Evolutionary conservation across 805 yeast species (phyloP), one percentile per base, ranked within the genome.

Genomic region (Candida tibetensis): DNA sequence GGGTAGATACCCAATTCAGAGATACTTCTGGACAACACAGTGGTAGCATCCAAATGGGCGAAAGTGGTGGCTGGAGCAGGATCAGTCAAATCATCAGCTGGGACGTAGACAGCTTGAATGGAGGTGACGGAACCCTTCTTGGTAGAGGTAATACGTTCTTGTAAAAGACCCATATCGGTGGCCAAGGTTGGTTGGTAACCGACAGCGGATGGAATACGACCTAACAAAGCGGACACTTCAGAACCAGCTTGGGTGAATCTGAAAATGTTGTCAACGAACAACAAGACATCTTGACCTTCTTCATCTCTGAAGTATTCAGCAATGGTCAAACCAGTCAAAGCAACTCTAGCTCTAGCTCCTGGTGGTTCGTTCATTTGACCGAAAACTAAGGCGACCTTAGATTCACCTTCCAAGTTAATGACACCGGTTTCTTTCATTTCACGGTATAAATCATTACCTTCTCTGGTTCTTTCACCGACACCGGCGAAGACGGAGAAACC

Each of bases 361-460:
- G 99, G 99, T 66, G 99, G 99, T 82, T 91, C 99, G 82, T 91
- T 91, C 99, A 91, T 91, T 81, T 93, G 99, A 74, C 99, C 99
- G 81, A 91, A 91, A 49, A 91, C 99, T 66, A 91, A 81, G 57
- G 98, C 95, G 76, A 93, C 99, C 85, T 93, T 93, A 66, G 99
- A 93, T 61, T 93, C 98, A 74, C 99, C 99, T 70, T 93, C 98
- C 60, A 91, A 81, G 86, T 93, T 89, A 76, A 93, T 93, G 77
- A 93, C 98, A 82, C 98, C 98, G 57, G 99, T 91, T 81, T 93
- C 99, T 69, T 83, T 88, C 99, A 93, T 93, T 79, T 93, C 99
- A 82, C 96, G 95, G 95, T 91, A 91, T 74, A 91, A 83, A 84
- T 91, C 99, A 82, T 91, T 93, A 88, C 99, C 99, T 81, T 91